Evolutionary conservation across 495 filamentous ascomycete genomes (phyloP).

Genomic region (Xylaria venustula): DNA sequence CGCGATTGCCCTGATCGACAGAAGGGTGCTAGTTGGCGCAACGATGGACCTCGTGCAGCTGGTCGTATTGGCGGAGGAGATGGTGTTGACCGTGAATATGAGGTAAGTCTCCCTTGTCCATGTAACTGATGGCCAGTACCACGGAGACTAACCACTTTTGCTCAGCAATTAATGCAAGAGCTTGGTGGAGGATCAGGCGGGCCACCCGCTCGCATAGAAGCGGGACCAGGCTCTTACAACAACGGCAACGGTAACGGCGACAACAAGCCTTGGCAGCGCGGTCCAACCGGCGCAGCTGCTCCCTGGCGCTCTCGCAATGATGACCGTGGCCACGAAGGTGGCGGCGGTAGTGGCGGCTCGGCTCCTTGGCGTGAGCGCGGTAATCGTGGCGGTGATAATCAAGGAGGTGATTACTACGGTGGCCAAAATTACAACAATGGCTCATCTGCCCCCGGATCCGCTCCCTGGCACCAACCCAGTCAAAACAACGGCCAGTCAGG

Average conservation of each 20-base stretch:
- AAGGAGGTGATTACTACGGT: conserved; percentile 46
- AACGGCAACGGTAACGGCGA: conserved; percentile 39
- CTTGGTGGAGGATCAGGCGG: conserved; percentile 73
- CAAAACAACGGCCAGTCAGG: conserved; percentile 46
- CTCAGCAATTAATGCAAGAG: conserved; percentile 95
- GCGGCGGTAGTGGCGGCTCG: conserved; percentile 30
- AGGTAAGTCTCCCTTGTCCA: conserved; percentile 57
- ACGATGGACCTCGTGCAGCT: conserved; percentile 54
- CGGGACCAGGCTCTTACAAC: conserved; percentile 64
- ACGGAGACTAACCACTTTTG: conserved; percentile 25
- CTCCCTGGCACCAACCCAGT: conserved; percentile 69
- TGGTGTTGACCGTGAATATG: conserved; percentile 90
- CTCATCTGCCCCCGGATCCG: conserved; percentile 51
- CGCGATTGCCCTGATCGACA: conserved; percentile 92
- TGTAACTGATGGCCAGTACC: conserved; percentile 24
- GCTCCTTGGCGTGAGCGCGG: conserved; percentile 55
- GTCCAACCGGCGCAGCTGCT: conserved; percentile 82
- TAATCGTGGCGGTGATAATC: conserved; percentile 30
- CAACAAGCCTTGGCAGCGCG: conserved; percentile 87
- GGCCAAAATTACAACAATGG: conserved; percentile 39
- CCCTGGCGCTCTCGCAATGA: conserved; percentile 62
- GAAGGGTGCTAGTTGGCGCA: conserved; percentile 88
- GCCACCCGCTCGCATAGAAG: conserved; percentile 81
- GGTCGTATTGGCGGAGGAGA: conserved; percentile 74
- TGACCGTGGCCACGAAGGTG: conserved; percentile 40